Evolutionary conservation across 306 rosid genomes (phyloP), one percentile per base, ranked within the genome.

Genomic region (Castanea crenata): DNA sequence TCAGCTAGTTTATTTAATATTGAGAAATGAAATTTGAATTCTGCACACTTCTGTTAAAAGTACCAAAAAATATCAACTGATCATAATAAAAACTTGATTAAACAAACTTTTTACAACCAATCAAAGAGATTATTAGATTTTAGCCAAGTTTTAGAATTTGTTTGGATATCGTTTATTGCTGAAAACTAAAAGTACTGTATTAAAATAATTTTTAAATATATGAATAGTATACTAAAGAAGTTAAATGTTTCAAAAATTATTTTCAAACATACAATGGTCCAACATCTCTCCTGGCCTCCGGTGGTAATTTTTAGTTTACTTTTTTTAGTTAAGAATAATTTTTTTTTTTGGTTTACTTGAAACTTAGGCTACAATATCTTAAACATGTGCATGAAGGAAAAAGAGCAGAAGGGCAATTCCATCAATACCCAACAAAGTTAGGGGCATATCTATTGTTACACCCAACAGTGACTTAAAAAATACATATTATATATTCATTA

Each of bases 381-480:
- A 21, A 58, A 27, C 64, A 58, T 6, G 64, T 20, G 25, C 21
- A 4, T 10, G 12, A 63, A 29, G 35, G n/a, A 78, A 75, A 58
- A 6, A 38, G 23, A 29, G 10, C 16, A 75, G 34, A 88, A 69
- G 87, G 93, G 85, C 86, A 74, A 58, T 72, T 69, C 58, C 67
- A 46, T 76, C 74, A 84, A 80, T 81, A 88, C 38, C 1, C 31
- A 7, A 29, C n/a, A 78, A 80, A 25, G 70, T 7, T 3, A 84
- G 87, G 94, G 94, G 94, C 81, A 90, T 61, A 55, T 73, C 18
- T 44, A 55, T 21, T 34, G 74, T 55, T 55, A 35, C 27, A 75
- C 75, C 49, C 69, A 78, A 75, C 78, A 77, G 87, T 83, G 73
- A 0, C 84, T 69, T 32, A 19, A 76, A 82, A 23, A 51, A 69